Conservation (phyloP, 345 rosid species). For the Abelmoschus esculentus region DNA sequence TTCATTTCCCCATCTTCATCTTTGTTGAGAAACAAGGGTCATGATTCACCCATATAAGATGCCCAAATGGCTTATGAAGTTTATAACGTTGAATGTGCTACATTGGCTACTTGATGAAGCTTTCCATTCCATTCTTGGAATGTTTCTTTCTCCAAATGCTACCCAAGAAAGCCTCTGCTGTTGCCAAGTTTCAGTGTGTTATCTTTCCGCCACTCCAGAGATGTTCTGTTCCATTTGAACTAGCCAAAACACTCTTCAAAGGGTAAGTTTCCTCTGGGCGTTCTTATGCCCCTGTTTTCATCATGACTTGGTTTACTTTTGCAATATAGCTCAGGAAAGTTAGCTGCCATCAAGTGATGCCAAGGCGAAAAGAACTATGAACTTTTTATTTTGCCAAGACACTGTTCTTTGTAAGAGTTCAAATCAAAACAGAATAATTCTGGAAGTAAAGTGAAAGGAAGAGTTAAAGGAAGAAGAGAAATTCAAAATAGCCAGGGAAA, state of each 20-base stretch:
- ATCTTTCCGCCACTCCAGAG: conserved; percentile 24
- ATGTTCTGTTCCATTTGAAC: neutral
- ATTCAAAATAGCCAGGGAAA: no score
- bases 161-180: conserved; percentile 37
- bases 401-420: no score
- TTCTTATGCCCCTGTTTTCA: neutral
- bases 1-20: conserved; percentile 31
- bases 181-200: conserved; percentile 47
- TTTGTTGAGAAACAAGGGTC: conserved; percentile 6
- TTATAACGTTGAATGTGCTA: conserved; percentile 51
- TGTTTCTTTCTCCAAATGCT: conserved; percentile 23
- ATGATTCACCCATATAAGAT: conserved; percentile 28
- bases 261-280: neutral
- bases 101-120: conserved; percentile 34
- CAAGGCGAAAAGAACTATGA: neutral
- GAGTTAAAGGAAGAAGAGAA: no score
- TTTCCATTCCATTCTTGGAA: neutral
- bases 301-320: neutral
- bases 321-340: neutral
- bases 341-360: neutral
- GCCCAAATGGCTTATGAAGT: conserved; percentile 50
- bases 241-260: no score
- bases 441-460: no score
- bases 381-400: neutral
- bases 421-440: no score